phyloP scores from a whole-genome alignment of 192 early-diverging fungal genomes.

The Mortierella alpina region DNA sequence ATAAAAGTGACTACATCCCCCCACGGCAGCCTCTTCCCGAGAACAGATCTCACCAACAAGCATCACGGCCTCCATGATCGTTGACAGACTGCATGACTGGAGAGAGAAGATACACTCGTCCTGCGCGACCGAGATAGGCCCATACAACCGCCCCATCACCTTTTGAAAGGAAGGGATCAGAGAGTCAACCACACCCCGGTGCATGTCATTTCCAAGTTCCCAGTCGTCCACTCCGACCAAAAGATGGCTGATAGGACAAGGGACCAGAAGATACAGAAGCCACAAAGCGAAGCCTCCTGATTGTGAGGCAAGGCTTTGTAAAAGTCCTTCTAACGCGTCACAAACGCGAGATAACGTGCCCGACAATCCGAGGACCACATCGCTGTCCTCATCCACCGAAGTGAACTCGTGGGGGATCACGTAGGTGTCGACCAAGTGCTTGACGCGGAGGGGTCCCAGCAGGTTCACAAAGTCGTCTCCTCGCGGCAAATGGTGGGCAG shows the following conservation, averaged over 20 bases:
- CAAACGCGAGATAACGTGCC: constrained; percentile 21
- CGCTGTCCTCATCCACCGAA: background rate
- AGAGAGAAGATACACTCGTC: constrained; percentile 23
- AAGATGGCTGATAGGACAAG: background rate
- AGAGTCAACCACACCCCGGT: background rate
- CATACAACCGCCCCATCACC: constrained; percentile 6
- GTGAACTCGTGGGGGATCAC: constrained; percentile 24
- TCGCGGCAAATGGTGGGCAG: constrained; percentile 26
- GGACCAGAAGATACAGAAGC: constrained; percentile 16
- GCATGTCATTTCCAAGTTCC: background rate
- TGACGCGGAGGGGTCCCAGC: background rate
- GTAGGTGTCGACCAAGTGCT: constrained; percentile 25
- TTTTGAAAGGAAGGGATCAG: constrained; percentile 9
- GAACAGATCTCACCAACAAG: constrained; percentile 1
- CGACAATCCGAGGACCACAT: constrained; percentile 27
- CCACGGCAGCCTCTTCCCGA: background rate
- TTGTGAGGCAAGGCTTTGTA: background rate
- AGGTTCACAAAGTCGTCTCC: constrained; percentile 13
- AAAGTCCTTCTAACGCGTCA: constrained; percentile 10
- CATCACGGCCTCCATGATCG: constrained; percentile 4
- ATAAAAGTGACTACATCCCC: constrained; percentile 13
- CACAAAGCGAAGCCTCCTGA: background rate
- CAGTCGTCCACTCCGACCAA: background rate
- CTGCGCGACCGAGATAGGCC: background rate
- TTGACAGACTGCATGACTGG: constrained; percentile 9